A percentile compares a stretch with the other conserved stretches of the same genome.
These are phyloP conservation scores for Oidiodendron maius DNA, from an alignment of 495 filamentous ascomycete genomes.

Conservation along the genomic window DNA sequence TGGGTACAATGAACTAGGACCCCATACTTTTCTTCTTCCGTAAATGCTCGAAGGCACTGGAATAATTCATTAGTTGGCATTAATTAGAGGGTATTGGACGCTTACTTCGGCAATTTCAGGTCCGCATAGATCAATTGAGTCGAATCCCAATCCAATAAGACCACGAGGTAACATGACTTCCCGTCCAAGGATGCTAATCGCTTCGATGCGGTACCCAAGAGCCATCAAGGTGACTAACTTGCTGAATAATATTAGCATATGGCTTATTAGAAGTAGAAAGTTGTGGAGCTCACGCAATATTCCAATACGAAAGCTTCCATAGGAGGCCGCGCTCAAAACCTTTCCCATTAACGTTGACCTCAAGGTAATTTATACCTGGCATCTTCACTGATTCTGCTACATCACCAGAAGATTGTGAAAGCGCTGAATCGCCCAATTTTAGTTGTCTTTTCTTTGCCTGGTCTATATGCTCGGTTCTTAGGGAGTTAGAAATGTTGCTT, in stretches of 20 bases:
- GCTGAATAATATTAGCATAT: too few species aligned
- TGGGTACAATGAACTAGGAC: slow-evolving; percentile 76
- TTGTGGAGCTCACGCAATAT: slow-evolving; percentile 37
- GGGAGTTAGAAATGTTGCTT: slow-evolving; percentile 3
- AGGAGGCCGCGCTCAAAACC: slow-evolving; percentile 64
- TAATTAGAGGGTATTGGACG: not conserved
- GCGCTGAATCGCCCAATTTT: slow-evolving; percentile 30
- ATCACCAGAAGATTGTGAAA: slow-evolving; percentile 33
- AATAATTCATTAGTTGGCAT: not conserved
- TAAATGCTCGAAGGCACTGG: slow-evolving; percentile 4
- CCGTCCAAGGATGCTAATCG: slow-evolving; percentile 58
- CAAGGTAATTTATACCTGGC: slow-evolving; percentile 48
- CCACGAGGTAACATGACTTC: slow-evolving; percentile 66
- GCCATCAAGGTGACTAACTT: slow-evolving; percentile 55
- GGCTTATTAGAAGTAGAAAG: too few species aligned
- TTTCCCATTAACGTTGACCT: slow-evolving; percentile 69
- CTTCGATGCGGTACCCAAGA: slow-evolving; percentile 59
- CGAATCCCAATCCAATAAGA: slow-evolving; percentile 56
- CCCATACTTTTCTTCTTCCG: slow-evolving; percentile 24
- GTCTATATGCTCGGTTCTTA: slow-evolving; percentile 66
- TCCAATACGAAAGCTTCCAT: slow-evolving; percentile 60
- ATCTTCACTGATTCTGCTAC: slow-evolving; percentile 46
- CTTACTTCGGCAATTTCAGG: slow-evolving; percentile 53
- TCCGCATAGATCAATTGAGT: slow-evolving; percentile 57
- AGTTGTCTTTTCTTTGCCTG: slow-evolving; percentile 58